Percentiles rank a stretch among this genome's conserved stretches.
These are phyloP conservation scores for Aaosphaeria arxii DNA, from an alignment of 2,329 filamentous ascomycete genomes.

Conservation along the genomic window DNA sequence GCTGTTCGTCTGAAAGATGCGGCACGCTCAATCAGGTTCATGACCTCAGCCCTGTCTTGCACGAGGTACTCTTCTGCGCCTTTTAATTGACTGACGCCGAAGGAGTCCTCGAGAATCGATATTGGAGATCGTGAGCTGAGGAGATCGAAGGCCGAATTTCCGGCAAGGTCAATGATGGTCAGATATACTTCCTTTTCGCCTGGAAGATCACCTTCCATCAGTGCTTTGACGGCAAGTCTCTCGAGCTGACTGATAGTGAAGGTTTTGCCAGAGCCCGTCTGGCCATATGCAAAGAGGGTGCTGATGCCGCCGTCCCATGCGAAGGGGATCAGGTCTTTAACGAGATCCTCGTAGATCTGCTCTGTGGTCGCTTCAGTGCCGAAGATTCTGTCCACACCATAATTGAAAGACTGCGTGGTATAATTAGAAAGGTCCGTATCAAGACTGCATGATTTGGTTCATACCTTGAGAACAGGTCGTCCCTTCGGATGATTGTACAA, in stretches of 20 bases:
- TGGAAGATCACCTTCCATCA: constrained; percentile 23
- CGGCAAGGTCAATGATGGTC: constrained; percentile 40
- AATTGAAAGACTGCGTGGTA: constrained; percentile 10
- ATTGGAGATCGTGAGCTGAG: constrained; percentile 43
- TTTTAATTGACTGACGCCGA: constrained; percentile 42
- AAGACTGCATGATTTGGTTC: constrained; percentile 1
- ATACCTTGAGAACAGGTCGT: constrained; percentile 12
- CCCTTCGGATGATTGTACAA: constrained; percentile 14
- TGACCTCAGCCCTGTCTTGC: constrained; percentile 22
- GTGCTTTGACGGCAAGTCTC: constrained; percentile 37
- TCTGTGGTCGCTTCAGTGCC: constrained; percentile 29
- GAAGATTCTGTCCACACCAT: constrained; percentile 15
- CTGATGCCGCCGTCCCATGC: constrained; percentile 48
- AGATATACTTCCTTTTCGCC: constrained; percentile 31
- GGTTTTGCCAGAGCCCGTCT: constrained; percentile 94
- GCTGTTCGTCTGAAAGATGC: constrained; percentile 42
- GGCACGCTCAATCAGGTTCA: constrained; percentile 37
- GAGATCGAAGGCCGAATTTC: constrained; percentile 16
- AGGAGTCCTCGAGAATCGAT: constrained; percentile 47
- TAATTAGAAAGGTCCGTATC: constrained; percentile 7
- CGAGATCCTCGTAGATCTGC: constrained; percentile 41
- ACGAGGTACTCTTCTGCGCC: constrained; percentile 43
- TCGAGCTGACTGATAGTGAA: constrained; percentile 63
- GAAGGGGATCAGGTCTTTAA: constrained; percentile 45
- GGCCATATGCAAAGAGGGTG: constrained; percentile 83